Conservation (phyloP, 169 alveolate genomes). For the Plasmodium gaboni region DNA sequence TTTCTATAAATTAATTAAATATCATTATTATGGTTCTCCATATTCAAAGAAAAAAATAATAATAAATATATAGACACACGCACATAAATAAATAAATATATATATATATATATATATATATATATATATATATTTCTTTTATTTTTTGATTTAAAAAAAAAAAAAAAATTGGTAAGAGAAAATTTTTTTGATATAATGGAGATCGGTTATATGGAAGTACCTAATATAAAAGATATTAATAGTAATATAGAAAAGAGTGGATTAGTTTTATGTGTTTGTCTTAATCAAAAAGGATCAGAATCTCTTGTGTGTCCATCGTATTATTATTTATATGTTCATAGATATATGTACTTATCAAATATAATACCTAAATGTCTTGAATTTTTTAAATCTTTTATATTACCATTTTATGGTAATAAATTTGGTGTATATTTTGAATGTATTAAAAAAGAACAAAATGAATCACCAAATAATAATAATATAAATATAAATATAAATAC, state of each 20-base stretch:
- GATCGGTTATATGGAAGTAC: conserved; percentile 27
- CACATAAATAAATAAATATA: neutral
- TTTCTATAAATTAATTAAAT: no score
- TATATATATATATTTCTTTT: neutral
- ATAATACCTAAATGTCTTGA: conserved; percentile 70
- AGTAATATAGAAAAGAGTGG: conserved; percentile 43
- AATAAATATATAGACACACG: no score
- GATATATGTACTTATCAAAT: conserved; percentile 68
- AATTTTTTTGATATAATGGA: neutral
- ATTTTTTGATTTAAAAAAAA: neutral
- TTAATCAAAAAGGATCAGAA: conserved; percentile 40
- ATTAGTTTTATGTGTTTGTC: conserved; percentile 45
- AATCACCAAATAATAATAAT: neutral
- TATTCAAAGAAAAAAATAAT: no score
- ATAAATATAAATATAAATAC: no score
- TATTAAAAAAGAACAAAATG: neutral
- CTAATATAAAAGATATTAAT: conserved; percentile 38
- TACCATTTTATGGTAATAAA: conserved; percentile 59
- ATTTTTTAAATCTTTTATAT: conserved; percentile 53
- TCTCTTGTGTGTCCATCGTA: conserved; percentile 44
- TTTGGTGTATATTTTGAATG: conserved; percentile 68
- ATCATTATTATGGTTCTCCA: no score
- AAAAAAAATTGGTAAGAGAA: conserved; percentile 27
- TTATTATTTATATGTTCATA: conserved; percentile 54
- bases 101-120: neutral